Percentiles rank a stretch among this genome's conserved stretches.
phyloP scores from a whole-genome alignment of 352 stramenopile species.

The Globisporangium heterothallicum region DNA sequence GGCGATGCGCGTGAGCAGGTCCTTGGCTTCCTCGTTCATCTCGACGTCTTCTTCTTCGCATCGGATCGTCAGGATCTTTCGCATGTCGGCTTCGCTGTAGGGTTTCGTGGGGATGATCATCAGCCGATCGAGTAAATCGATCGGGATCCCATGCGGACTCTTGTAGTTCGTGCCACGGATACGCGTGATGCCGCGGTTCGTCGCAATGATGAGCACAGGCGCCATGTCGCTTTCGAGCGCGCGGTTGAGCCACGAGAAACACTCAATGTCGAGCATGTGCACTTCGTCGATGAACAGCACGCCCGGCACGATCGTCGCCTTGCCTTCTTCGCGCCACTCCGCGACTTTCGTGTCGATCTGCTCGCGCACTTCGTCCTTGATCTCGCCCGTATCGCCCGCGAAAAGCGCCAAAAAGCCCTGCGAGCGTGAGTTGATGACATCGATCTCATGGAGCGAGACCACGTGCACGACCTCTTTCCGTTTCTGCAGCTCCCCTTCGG shows the following conservation, averaged over 20 bases:
- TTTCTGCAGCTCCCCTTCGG: slow-evolving; percentile 98
- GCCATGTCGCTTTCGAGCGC: slow-evolving; percentile 97
- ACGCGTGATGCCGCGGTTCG: slow-evolving; percentile 97
- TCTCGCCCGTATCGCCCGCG: slow-evolving; percentile 98
- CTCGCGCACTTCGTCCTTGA: slow-evolving; percentile 97
- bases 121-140: slow-evolving; percentile 97
- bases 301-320: slow-evolving; percentile 97
- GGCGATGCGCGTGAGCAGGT: slow-evolving; percentile 97
- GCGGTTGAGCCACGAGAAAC: slow-evolving; percentile 99
- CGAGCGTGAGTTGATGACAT: slow-evolving; percentile 99
- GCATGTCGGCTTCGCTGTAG: slow-evolving; percentile 95
- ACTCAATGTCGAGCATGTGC: slow-evolving; percentile 99
- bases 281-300: slow-evolving; percentile 99
- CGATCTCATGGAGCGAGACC: slow-evolving; percentile 98
- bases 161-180: slow-evolving; percentile 99
- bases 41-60: slow-evolving; percentile 99
- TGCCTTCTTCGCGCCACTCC: slow-evolving; percentile 94
- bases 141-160: slow-evolving; percentile 97
- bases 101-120: slow-evolving; percentile 98
- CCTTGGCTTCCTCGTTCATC: slow-evolving; percentile 95
- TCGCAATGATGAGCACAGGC: slow-evolving; percentile 98
- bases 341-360: slow-evolving; percentile 99
- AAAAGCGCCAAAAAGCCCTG: slow-evolving; percentile 99
- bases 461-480: slow-evolving; percentile 97
- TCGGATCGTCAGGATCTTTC: slow-evolving; percentile 95